These are phyloP conservation scores for Globisporangium orthogonon DNA, from an alignment of 352 stramenopile genomes.

Conservation along the genomic window DNA sequence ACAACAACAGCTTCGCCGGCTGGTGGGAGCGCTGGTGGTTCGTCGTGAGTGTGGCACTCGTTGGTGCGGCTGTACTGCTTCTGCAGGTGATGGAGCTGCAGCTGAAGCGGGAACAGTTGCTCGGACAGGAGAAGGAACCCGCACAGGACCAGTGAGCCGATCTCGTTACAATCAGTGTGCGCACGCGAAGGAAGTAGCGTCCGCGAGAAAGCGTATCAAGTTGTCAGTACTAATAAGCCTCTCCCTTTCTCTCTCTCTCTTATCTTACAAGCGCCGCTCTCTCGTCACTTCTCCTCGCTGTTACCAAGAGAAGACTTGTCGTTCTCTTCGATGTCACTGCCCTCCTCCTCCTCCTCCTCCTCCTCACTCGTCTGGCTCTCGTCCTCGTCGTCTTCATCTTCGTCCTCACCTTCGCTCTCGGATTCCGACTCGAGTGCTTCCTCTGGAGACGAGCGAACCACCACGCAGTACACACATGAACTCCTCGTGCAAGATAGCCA, in stretches of 20 bases:
- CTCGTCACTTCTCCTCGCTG: slow-evolving; percentile 8
- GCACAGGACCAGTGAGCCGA: slow-evolving; percentile 4
- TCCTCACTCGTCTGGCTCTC: slow-evolving; percentile 18
- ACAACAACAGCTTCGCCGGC: slow-evolving; percentile 9
- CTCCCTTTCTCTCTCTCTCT: not conserved
- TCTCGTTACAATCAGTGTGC: too few species aligned
- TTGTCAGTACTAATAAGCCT: not conserved
- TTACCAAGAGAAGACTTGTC: slow-evolving; percentile 7
- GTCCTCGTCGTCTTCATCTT: slow-evolving; percentile 33
- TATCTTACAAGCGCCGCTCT: not conserved
- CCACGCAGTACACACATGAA: not conserved
- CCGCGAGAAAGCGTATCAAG: not conserved
- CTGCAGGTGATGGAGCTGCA: slow-evolving; percentile 13
- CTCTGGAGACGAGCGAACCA: slow-evolving; percentile 11
- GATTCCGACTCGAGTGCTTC: slow-evolving; percentile 30
- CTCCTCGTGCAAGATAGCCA: not conserved
- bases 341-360: slow-evolving; percentile 8
- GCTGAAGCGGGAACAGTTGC: slow-evolving; percentile 1
- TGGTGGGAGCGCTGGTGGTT: slow-evolving; percentile 20
- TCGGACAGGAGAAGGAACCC: not conserved
- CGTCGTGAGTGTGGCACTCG: slow-evolving; percentile 7
- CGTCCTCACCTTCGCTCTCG: slow-evolving; percentile 49
- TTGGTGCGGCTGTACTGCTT: slow-evolving; percentile 6
- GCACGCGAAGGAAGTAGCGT: not conserved
- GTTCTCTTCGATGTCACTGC: slow-evolving; percentile 4